Evolutionary conservation across 306 rosid genomes (phyloP), one percentile per base, ranked within the genome.

Genomic region (Canavalia gladiata): DNA sequence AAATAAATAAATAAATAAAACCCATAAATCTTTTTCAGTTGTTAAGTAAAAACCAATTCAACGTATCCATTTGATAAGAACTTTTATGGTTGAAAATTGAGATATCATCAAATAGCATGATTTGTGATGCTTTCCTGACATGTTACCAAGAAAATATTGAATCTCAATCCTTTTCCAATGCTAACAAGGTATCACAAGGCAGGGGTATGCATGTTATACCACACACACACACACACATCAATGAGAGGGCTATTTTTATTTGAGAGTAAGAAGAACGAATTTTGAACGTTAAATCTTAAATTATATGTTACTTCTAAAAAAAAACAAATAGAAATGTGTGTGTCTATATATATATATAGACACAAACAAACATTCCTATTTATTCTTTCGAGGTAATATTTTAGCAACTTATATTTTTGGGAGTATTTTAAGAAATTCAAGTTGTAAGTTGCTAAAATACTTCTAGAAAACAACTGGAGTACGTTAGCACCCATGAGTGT

Each of bases 141-240:
- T 73, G 66, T 51, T 77, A 81, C 60, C 51, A 68, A 72, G 41
- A 68, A 80, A 42, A 80, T 56, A 70, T 43, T 80, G 83, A 68
- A 42, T 88, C 63, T 41, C 85, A 79, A 76, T 71, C 85, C 83
- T 39, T 81, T 80, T 68, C 59, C 63, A 31, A 84, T 46, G 74
- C 78, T 82, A 54, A 78, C 82, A 75, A 75, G 85, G 81, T 6
- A 55, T 77, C 50, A 76, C 28, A 50, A 18, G 46, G 68, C 49
- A 34, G 43, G 49, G 43, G 59, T 31, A 54, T 42, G 64, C 66
- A 74, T 62, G 33, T 34, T 68, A 78, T 81, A 55, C 73, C 60
- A 58, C 43, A 56, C 47, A 55, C 13, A 34, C 68, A 30, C 13
- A 39, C 31, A 39, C 35, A 37, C 41, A 37, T 31, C 37, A 39